phyloP scores from a whole-genome alignment of 495 filamentous ascomycete species.

The Penicillium egyptiacum region DNA sequence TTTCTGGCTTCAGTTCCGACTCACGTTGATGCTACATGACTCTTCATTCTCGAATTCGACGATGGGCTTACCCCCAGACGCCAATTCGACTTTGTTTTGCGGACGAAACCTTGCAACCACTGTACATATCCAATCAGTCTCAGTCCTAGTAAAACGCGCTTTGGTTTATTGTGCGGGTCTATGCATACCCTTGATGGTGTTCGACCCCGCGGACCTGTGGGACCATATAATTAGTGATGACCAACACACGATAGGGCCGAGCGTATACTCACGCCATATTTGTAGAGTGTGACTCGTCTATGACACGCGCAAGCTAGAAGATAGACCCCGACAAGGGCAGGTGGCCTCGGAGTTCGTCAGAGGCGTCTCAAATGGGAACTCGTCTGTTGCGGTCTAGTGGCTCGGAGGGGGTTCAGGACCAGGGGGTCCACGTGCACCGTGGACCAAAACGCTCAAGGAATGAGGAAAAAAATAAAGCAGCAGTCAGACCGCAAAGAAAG shows the following conservation, averaged over 20 bases:
- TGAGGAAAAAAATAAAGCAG: constrained; percentile 1
- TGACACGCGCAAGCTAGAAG: constrained; percentile 3
- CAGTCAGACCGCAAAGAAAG: constrained; percentile 10
- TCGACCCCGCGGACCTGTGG: constrained; percentile 46
- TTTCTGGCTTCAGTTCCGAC: constrained; percentile 25
- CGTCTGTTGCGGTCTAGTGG: constrained; percentile 21
- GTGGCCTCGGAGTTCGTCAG: constrained; percentile 16
- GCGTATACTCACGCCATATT: constrained; percentile 51
- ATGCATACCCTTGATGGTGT: constrained; percentile 70
- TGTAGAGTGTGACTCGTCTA: constrained; percentile 12
- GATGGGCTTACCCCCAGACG: constrained; percentile 86
- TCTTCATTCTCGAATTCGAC: constrained; percentile 86
- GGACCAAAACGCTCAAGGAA: constrained; percentile 13
- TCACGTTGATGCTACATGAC: constrained; percentile 82
- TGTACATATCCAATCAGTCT: constrained; percentile 22
- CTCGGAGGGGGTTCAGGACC: constrained; percentile 29
- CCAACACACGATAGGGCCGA: constrained; percentile 9
- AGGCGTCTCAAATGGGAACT: constrained; percentile 12
- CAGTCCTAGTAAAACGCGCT: not conserved
- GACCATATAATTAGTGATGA: constrained; percentile 15
- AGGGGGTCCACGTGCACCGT: constrained; percentile 19
- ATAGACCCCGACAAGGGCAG: constrained; percentile 33
- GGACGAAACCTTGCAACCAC: constrained; percentile 97
- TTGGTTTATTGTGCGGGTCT: constrained; percentile 10
- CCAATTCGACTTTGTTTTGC: constrained; percentile 89